phyloP scores from a whole-genome alignment of 192 early-diverging fungal species.

The Entophlyctis luteolus region DNA sequence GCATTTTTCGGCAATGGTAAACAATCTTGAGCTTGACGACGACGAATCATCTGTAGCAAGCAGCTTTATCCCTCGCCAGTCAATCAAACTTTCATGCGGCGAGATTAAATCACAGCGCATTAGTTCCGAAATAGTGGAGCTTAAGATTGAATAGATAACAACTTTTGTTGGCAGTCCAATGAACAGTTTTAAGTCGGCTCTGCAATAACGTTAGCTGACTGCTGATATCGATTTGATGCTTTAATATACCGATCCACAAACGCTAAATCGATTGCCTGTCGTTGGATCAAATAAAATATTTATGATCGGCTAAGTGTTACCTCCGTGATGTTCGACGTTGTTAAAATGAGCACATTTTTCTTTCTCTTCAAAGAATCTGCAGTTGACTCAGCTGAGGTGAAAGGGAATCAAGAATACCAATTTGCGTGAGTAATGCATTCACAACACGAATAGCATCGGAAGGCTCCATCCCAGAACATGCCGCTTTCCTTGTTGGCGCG shows the following conservation, averaged over 20 bases:
- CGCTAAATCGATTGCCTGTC: constrained; percentile 7
- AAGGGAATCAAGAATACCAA: constrained; percentile 64
- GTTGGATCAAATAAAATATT: constrained; percentile 22
- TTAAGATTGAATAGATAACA: constrained; percentile 57
- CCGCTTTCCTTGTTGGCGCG: constrained; percentile 36
- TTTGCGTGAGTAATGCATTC: constrained; percentile 69
- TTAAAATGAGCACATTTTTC: constrained; percentile 63
- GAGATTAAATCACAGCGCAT: constrained; percentile 42
- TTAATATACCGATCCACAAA: constrained; percentile 21
- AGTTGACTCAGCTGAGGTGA: constrained; percentile 59
- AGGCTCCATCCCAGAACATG: constrained; percentile 62
- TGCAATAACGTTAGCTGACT: background rate
- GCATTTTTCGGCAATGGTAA: constrained; percentile 34
- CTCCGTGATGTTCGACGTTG: constrained; percentile 70
- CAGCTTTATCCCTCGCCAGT: constrained; percentile 43
- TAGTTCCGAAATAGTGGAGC: constrained; percentile 52
- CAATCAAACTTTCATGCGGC: constrained; percentile 29
- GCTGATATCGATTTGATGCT: background rate
- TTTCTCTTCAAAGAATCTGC: constrained; percentile 53
- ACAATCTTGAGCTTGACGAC: constrained; percentile 32
- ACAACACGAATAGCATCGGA: constrained; percentile 66
- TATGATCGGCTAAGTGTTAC: no score
- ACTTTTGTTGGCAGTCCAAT: constrained; percentile 47
- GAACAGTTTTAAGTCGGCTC: constrained; percentile 64
- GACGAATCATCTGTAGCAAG: background rate